Evolutionary conservation across 208 protist species (phyloP).

Genomic region (Wallacemonas sp.): DNA sequence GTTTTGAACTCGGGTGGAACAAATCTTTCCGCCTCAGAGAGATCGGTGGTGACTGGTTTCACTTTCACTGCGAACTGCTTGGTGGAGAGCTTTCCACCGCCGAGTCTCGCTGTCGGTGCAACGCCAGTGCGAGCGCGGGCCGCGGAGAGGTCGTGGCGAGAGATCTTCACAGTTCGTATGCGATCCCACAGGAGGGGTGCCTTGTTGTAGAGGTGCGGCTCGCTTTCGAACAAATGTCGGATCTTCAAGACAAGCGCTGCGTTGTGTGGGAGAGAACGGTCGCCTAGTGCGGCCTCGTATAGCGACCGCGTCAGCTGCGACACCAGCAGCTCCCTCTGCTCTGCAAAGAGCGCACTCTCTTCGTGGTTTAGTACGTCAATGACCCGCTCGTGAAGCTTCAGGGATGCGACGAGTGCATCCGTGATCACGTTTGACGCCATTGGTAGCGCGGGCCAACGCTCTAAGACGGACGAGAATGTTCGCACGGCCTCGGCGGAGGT

Average conservation of each 20-base stretch:
- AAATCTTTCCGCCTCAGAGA: slow-evolving; percentile 56
- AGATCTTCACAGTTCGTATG: slow-evolving; percentile 37
- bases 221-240: slow-evolving; percentile 69
- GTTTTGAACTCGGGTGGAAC: slow-evolving; percentile 80
- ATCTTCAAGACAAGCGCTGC: slow-evolving; percentile 54
- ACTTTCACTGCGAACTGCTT: slow-evolving; percentile 56
- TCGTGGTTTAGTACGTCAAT: slow-evolving; percentile 59
- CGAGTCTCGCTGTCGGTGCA: neutral
- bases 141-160: slow-evolving; percentile 33
- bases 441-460: neutral
- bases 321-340: slow-evolving; percentile 22
- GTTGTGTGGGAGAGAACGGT: slow-evolving; percentile 28
- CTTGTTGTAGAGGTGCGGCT: slow-evolving; percentile 29
- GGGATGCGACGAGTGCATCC: neutral
- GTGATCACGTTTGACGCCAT: neutral
- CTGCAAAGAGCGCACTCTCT: slow-evolving; percentile 20
- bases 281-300: slow-evolving; percentile 4
- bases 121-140: slow-evolving; percentile 5
- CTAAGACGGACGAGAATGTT: slow-evolving; percentile 10
- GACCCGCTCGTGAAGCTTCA: slow-evolving; percentile 29
- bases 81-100: slow-evolving; percentile 47
- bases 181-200: slow-evolving; percentile 74
- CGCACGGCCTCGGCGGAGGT: slow-evolving; percentile 17
- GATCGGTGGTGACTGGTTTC: slow-evolving; percentile 42
- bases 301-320: slow-evolving; percentile 23